Conservation (phyloP, 306 rosid genomes). For the Rubus idaeus region DNA sequence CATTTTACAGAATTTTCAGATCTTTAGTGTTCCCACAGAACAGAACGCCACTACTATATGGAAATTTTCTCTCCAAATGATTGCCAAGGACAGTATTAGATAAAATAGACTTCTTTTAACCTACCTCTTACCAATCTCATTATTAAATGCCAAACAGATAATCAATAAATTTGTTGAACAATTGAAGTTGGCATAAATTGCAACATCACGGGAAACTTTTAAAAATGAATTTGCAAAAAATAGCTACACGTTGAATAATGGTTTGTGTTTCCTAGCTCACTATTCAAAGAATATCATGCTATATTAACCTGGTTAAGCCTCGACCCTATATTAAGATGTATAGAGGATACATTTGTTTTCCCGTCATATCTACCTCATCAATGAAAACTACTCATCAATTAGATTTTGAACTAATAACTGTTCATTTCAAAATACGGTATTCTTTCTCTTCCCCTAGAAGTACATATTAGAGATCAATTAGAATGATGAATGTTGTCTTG, state of each 20-base stretch:
- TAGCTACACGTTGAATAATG: neutral
- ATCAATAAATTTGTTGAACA: neutral
- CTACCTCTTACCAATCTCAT: neutral
- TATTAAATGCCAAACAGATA: neutral
- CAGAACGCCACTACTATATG: constrained; percentile 6
- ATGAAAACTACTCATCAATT: neutral
- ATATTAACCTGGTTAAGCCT: neutral
- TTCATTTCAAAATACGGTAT: neutral
- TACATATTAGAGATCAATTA: neutral
- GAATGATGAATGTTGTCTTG: neutral
- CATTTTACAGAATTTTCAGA: neutral
- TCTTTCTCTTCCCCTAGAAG: neutral
- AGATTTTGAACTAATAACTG: neutral
- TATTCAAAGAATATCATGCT: neutral
- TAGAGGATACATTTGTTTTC: neutral
- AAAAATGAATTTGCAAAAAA: neutral
- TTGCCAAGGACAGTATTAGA: neutral
- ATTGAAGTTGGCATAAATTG: neutral
- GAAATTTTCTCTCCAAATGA: neutral
- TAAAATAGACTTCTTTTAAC: neutral
- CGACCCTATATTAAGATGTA: neutral
- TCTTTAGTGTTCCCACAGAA: neutral
- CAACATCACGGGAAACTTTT: neutral
- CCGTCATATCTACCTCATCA: neutral
- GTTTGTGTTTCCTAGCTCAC: neutral